Evolutionary conservation across 2,329 filamentous ascomycete species (phyloP).

Genomic region (Phialocephala subalpina): DNA sequence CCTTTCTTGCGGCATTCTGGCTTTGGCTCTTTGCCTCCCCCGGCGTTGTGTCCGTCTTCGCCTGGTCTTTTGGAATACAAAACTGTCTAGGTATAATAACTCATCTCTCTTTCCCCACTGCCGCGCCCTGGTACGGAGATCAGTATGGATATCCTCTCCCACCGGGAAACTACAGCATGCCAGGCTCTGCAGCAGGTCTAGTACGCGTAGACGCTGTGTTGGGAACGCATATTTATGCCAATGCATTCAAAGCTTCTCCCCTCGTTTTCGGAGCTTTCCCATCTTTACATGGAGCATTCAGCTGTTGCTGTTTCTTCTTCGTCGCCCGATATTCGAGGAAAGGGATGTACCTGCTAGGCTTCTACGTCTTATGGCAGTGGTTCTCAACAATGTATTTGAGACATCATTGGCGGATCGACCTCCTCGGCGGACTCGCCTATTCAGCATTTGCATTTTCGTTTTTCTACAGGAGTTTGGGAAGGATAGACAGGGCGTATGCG

Average conservation of each 20-base stretch:
- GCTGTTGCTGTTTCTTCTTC: slow-evolving; percentile 88
- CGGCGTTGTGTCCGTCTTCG: slow-evolving; percentile 83
- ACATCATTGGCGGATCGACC: slow-evolving; percentile 93
- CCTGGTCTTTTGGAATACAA: slow-evolving; percentile 89
- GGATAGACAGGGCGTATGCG: slow-evolving; percentile 40
- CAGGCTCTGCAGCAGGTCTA: slow-evolving; percentile 86
- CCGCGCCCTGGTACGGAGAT: slow-evolving; percentile 96
- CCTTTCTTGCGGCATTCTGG: slow-evolving; percentile 77
- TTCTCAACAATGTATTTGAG: slow-evolving; percentile 98
- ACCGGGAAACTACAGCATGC: slow-evolving; percentile 90
- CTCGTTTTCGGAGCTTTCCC: slow-evolving; percentile 94
- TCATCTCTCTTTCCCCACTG: slow-evolving; percentile 89
- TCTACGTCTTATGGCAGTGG: slow-evolving; percentile 90
- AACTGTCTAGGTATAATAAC: slow-evolving; percentile 86
- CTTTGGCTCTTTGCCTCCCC: slow-evolving; percentile 91
- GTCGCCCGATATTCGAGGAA: slow-evolving; percentile 57
- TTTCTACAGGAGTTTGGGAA: slow-evolving; percentile 38
- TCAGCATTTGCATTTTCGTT: slow-evolving; percentile 77
- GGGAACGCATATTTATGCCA: slow-evolving; percentile 90
- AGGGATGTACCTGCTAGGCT: slow-evolving; percentile 71
- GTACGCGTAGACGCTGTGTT: slow-evolving; percentile 87
- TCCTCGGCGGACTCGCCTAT: slow-evolving; percentile 83
- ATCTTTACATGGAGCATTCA: slow-evolving; percentile 91
- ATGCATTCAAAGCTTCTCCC: slow-evolving; percentile 86
- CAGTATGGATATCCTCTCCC: slow-evolving; percentile 77